These are phyloP conservation scores for Tritrichomonas musculus DNA, from an alignment of 208 protist genomes.

Conservation along the genomic window DNA sequence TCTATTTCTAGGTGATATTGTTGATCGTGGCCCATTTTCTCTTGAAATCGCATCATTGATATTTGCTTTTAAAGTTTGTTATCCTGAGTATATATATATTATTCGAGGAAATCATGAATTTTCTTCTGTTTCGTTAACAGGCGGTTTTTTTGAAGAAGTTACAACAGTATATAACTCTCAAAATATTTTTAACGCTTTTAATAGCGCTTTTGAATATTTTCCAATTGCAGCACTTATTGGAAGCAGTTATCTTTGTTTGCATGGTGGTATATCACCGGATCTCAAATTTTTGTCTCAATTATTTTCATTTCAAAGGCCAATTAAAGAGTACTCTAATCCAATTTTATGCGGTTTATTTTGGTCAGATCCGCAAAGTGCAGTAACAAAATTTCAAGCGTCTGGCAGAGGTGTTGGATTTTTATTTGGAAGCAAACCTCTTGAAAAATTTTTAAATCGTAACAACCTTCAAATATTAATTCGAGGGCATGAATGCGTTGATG, in stretches of 20 bases:
- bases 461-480: not conserved
- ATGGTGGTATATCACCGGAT: not conserved
- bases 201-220: constrained; percentile 58
- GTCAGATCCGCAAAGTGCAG: not conserved
- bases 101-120: constrained; percentile 97
- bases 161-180: constrained; percentile 84
- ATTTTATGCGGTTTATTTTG: not conserved
- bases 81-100: constrained; percentile 79
- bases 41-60: not conserved
- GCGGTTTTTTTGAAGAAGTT: constrained; percentile 76
- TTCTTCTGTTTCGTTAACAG: constrained; percentile 86
- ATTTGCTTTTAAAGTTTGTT: not conserved
- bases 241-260: not conserved
- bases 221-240: constrained; percentile 63
- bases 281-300: not conserved
- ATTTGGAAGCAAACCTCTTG: not conserved
- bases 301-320: not conserved
- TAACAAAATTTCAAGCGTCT: not conserved
- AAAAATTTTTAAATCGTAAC: not conserved
- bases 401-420: not conserved
- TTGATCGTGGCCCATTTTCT: not conserved
- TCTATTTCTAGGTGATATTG: constrained; percentile 6
- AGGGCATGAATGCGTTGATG: not conserved
- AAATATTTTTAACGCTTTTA: constrained; percentile 70
- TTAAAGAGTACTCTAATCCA: not conserved